Evolutionary conservation across 768 basidiomycete genomes (phyloP).

Genomic region (Naganishia friedmannii): DNA sequence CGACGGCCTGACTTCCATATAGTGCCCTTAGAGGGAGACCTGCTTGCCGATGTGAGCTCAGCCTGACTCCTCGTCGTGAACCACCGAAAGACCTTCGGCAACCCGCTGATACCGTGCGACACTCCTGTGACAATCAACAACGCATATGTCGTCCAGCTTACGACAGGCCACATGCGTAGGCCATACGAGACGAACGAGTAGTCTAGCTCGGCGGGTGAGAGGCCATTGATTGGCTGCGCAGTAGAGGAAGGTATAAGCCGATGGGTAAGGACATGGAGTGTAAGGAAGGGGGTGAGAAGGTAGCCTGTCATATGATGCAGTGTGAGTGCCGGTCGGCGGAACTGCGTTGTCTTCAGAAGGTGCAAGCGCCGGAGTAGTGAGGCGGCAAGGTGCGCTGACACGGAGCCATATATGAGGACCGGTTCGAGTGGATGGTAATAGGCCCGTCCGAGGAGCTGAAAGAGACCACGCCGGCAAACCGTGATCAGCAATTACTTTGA

Average conservation of each 20-base stretch:
- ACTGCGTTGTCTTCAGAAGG: conserved; percentile 24
- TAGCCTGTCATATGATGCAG: conserved; percentile 62
- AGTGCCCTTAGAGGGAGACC: not conserved
- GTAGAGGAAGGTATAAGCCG: conserved; percentile 60
- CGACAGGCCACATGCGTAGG: conserved; percentile 45
- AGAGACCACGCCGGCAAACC: not conserved
- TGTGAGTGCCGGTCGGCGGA: conserved; percentile 3
- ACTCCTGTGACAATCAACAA: conserved; percentile 2
- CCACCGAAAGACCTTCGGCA: not conserved
- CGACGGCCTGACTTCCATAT: not conserved
- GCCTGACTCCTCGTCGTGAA: not conserved
- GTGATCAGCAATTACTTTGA: not conserved
- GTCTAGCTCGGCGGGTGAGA: conserved; percentile 74
- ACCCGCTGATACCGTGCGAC: not conserved
- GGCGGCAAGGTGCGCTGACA: conserved; percentile 64
- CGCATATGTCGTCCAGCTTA: conserved; percentile 21
- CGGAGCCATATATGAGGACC: conserved; percentile 65
- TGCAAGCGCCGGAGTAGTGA: conserved; percentile 61
- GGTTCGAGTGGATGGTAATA: conserved; percentile 77
- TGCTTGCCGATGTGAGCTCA: not conserved
- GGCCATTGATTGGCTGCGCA: conserved; percentile 57
- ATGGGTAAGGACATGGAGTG: conserved; percentile 69
- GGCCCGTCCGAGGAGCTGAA: conserved; percentile 73
- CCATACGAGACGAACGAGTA: conserved; percentile 78
- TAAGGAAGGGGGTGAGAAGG: conserved; percentile 59